Percentiles rank a stretch among this genome's conserved stretches.
These are phyloP conservation scores for Eucalyptus shirleyi DNA, from an alignment of 345 rosid genomes.

Conservation along the genomic window DNA sequence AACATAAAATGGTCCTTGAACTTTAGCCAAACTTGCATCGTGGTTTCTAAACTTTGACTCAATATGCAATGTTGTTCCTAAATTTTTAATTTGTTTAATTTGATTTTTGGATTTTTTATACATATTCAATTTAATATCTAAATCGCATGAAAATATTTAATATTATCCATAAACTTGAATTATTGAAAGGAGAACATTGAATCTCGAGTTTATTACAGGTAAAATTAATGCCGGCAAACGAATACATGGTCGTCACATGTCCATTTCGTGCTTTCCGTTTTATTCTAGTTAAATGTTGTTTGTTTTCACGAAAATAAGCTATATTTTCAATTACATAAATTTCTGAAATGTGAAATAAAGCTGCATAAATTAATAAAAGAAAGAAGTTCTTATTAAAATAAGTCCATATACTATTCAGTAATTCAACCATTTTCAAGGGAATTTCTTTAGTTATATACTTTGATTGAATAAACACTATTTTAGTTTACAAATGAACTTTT, in stretches of 20 bases:
- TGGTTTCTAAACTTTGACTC: fast-evolving
- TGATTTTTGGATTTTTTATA: too few relatives aligned
- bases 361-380: neutral
- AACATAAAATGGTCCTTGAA: too few relatives aligned
- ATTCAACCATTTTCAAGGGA: neutral
- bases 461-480: neutral
- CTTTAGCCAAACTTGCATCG: fast-evolving
- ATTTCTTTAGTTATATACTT: neutral
- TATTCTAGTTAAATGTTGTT: neutral
- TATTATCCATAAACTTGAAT: too few relatives aligned
- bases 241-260: too few relatives aligned
- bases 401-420: neutral
- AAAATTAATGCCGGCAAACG: neutral
- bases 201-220: too few relatives aligned
- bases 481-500: neutral
- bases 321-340: neutral
- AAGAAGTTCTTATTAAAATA: neutral
- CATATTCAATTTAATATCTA: too few relatives aligned
- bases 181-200: too few relatives aligned
- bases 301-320: neutral
- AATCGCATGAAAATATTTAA: too few relatives aligned
- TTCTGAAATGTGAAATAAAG: neutral
- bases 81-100: too few relatives aligned
- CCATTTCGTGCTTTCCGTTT: neutral
- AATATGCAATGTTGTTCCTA: fast-evolving